These are phyloP conservation scores for Hyphopichia khmerensis DNA, from an alignment of 1,139 yeast species.

Conservation along the genomic window DNA sequence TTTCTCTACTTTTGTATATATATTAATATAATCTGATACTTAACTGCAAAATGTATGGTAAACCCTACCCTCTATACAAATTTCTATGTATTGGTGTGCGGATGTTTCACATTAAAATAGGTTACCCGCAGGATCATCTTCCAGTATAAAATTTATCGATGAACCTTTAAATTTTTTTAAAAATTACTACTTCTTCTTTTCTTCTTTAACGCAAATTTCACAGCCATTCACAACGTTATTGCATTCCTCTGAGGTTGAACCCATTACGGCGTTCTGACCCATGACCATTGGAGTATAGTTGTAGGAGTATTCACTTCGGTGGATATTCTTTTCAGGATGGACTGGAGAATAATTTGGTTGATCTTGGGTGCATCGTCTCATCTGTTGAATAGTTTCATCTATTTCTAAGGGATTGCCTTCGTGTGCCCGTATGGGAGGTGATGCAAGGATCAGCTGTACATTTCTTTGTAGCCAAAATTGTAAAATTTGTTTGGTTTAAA, in stretches of 20 bases:
- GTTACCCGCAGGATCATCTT: background rate
- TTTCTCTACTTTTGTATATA: background rate
- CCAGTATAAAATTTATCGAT: background rate
- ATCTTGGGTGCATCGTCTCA: constrained; percentile 86
- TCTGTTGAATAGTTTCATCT: constrained; percentile 43
- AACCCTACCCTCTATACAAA: background rate
- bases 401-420: constrained; percentile 75
- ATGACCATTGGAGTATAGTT: constrained; percentile 68
- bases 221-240: constrained; percentile 65
- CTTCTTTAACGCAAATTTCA: constrained; percentile 60
- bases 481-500: background rate
- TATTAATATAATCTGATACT: too few species aligned
- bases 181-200: constrained; percentile 4
- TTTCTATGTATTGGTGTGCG: background rate
- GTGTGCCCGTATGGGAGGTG: constrained; percentile 80
- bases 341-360: constrained; percentile 66
- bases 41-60: background rate
- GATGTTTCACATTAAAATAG: background rate
- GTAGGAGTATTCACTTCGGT: constrained; percentile 15
- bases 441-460: constrained; percentile 79
- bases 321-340: constrained; percentile 36
- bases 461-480: too few species aligned
- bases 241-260: constrained; percentile 79
- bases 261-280: constrained; percentile 73
- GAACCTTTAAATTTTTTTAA: background rate